A percentile compares a stretch with the other conserved stretches of the same genome.
Conservation (phyloP, 371 early-diverging fungal genomes). For the Apophysomyces sp. region DNA sequence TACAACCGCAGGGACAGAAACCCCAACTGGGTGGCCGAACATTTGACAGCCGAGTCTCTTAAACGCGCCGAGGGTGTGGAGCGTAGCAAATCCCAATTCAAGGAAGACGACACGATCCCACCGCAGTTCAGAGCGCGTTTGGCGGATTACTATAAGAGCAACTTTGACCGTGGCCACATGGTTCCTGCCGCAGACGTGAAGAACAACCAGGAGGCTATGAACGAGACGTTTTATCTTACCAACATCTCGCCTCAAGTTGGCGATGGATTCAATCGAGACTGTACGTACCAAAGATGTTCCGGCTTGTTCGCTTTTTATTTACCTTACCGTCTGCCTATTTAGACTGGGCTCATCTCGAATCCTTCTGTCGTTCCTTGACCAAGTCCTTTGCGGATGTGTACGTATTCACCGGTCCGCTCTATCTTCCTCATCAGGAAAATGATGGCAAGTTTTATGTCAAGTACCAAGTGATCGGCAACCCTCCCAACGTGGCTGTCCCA, state of each 20-base stretch:
- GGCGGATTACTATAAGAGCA: slow-evolving; percentile 68
- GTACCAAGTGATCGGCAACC: slow-evolving; percentile 88
- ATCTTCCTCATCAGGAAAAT: slow-evolving; percentile 70
- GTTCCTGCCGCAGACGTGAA: slow-evolving; percentile 84
- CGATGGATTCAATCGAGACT: slow-evolving; percentile 80
- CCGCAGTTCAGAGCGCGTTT: slow-evolving; percentile 67
- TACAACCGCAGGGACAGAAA: slow-evolving; percentile 80
- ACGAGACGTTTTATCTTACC: slow-evolving; percentile 77
- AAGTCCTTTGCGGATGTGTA: slow-evolving; percentile 69
- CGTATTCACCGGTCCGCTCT: slow-evolving; percentile 80
- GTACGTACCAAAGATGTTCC: slow-evolving; percentile 29
- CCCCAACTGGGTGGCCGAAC: slow-evolving; percentile 88
- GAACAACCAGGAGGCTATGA: slow-evolving; percentile 66
- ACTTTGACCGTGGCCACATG: slow-evolving; percentile 86
- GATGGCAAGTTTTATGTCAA: slow-evolving; percentile 76
- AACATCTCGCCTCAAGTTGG: slow-evolving; percentile 87
- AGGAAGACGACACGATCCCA: slow-evolving; percentile 68
- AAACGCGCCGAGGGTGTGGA: slow-evolving; percentile 55
- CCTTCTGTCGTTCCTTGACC: slow-evolving; percentile 71
- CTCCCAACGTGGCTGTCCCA: slow-evolving; percentile 89
- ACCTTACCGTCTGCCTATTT: not conserved
- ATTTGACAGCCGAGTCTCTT: slow-evolving; percentile 68
- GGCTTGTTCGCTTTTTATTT: not conserved
- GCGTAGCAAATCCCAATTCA: slow-evolving; percentile 68
- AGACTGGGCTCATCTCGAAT: slow-evolving; percentile 82